These are phyloP conservation scores for Globisporangium nodosum DNA, from an alignment of 352 stramenopile genomes.

Conservation along the genomic window DNA sequence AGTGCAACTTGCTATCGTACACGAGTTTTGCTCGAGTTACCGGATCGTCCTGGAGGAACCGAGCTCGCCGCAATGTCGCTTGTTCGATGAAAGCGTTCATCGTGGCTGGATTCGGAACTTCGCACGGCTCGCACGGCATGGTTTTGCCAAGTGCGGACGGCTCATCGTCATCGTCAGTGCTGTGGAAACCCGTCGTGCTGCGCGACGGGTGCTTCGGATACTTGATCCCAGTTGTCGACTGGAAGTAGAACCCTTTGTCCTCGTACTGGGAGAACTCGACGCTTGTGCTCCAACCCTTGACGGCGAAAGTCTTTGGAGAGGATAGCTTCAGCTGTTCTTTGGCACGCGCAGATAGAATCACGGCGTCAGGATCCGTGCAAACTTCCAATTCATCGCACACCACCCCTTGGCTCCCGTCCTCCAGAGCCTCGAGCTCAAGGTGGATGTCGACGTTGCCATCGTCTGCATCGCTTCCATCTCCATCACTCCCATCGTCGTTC, in stretches of 20 bases:
- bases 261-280: slow-evolving; percentile 5
- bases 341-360: neutral
- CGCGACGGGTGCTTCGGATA: slow-evolving; percentile 26
- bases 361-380: neutral
- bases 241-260: slow-evolving; percentile 15
- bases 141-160: slow-evolving; percentile 10
- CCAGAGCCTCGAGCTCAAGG: slow-evolving; percentile 5
- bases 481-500: slow-evolving; percentile 40
- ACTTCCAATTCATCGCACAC: slow-evolving; percentile 1
- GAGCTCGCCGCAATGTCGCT: slow-evolving; percentile 10
- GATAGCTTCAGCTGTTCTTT: neutral
- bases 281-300: slow-evolving; percentile 3
- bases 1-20: slow-evolving; percentile 39
- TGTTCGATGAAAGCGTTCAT: slow-evolving; percentile 25
- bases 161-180: neutral
- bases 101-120: slow-evolving; percentile 3
- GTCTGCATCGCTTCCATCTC: slow-evolving; percentile 24
- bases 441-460: slow-evolving; percentile 2
- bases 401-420: neutral
- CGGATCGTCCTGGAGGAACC: slow-evolving; percentile 38
- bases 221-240: slow-evolving; percentile 5
- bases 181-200: neutral
- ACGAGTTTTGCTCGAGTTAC: slow-evolving; percentile 33
- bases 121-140: slow-evolving; percentile 16
- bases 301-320: slow-evolving; percentile 4